phyloP scores from a whole-genome alignment of 352 stramenopile species.

The Globisporangium viniferum region DNA sequence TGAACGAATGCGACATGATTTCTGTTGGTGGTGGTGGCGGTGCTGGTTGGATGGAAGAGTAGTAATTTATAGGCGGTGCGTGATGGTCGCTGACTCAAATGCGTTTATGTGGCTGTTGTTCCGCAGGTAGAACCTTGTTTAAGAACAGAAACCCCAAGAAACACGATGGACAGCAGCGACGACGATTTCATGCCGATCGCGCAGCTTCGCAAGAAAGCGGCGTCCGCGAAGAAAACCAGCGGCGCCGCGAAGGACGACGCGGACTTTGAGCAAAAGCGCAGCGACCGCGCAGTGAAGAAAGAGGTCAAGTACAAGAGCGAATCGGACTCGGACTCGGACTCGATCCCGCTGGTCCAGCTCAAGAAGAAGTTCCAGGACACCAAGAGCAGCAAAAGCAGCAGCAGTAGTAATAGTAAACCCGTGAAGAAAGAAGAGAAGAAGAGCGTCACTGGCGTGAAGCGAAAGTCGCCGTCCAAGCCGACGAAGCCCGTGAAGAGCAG shows the following conservation, averaged over 20 bases:
- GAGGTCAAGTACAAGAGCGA: slow-evolving; percentile 32
- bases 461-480: slow-evolving; percentile 34
- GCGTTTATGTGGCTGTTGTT: slow-evolving; percentile 12
- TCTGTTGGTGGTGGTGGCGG: neutral
- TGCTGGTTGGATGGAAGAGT: neutral
- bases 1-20: slow-evolving; percentile 1
- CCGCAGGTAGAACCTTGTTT: neutral
- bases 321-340: slow-evolving; percentile 74
- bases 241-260: slow-evolving; percentile 16
- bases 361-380: slow-evolving; percentile 50
- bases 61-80: neutral
- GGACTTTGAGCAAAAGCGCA: slow-evolving; percentile 18
- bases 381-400: slow-evolving; percentile 11
- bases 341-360: slow-evolving; percentile 73
- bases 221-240: slow-evolving; percentile 20
- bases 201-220: slow-evolving; percentile 53
- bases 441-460: slow-evolving; percentile 39
- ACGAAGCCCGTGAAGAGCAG: slow-evolving; percentile 35
- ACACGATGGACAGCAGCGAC: slow-evolving; percentile 65
- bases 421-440: slow-evolving; percentile 44
- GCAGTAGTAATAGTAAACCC: slow-evolving; percentile 22
- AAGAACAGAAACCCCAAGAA: neutral
- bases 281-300: slow-evolving; percentile 15
- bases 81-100: neutral
- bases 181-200: slow-evolving; percentile 76